These are phyloP conservation scores for Francoa sonchifolia DNA, from an alignment of 441 rosid species.

Conservation along the genomic window DNA sequence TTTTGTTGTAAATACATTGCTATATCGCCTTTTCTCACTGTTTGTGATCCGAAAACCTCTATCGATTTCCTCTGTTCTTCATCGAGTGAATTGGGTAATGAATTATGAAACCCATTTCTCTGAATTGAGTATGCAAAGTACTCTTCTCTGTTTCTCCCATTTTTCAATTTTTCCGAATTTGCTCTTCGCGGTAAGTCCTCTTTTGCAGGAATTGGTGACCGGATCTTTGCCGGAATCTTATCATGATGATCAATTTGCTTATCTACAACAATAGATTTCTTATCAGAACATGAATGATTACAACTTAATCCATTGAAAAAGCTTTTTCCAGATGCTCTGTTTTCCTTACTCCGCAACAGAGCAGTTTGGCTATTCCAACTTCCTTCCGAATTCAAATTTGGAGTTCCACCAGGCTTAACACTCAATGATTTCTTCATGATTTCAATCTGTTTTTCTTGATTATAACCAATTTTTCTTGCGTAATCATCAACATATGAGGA, in stretches of 20 bases:
- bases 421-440: slow-evolving; percentile 14
- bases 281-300: slow-evolving; percentile 52
- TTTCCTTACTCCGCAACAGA: slow-evolving; percentile 28
- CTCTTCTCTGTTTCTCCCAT: slow-evolving; percentile 13
- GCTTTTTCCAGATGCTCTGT: slow-evolving; percentile 22
- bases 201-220: slow-evolving; percentile 11
- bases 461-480: slow-evolving; percentile 22
- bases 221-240: too few species aligned
- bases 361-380: slow-evolving; percentile 72
- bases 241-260: slow-evolving; percentile 28
- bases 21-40: slow-evolving; percentile 20
- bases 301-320: slow-evolving; percentile 51
- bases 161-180: slow-evolving; percentile 6
- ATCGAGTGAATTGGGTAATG: slow-evolving; percentile 5
- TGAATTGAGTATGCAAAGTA: slow-evolving; percentile 18
- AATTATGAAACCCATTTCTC: too few species aligned
- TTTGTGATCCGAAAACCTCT: slow-evolving; percentile 53
- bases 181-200: slow-evolving; percentile 3
- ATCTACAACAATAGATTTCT: slow-evolving; percentile 40
- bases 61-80: slow-evolving; percentile 33
- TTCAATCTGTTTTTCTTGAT: slow-evolving; percentile 12
- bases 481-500: too few species aligned
- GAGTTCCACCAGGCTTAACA: slow-evolving; percentile 25
- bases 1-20: slow-evolving; percentile 30
- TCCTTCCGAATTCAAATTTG: slow-evolving; percentile 43